A percentile compares a stretch with the other conserved stretches of the same genome.
These are phyloP conservation scores for Colletotrichum cereale DNA, from an alignment of 2,329 filamentous ascomycete species.

Conservation along the genomic window DNA sequence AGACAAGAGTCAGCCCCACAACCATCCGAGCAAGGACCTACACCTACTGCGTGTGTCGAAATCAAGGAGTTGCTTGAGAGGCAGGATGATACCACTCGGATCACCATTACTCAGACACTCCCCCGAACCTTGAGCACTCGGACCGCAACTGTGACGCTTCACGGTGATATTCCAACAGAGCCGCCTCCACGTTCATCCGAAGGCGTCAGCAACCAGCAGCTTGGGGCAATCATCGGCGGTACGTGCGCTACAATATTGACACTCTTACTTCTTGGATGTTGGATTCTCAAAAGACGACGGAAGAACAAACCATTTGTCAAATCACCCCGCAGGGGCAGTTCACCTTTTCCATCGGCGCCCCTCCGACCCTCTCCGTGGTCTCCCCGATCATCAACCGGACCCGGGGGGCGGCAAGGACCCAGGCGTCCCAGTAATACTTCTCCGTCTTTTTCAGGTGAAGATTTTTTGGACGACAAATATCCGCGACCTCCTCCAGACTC, in stretches of 20 bases:
- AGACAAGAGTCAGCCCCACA: background rate
- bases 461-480: background rate
- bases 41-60: background rate
- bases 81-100: background rate
- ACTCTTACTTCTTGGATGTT: slow-evolving; percentile 3
- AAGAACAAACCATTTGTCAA: background rate
- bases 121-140: slow-evolving; percentile 9
- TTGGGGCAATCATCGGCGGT: background rate
- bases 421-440: background rate
- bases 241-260: background rate
- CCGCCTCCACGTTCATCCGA: slow-evolving; percentile 1
- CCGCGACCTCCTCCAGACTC: background rate
- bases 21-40: background rate
- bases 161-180: slow-evolving; percentile 4
- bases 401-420: background rate
- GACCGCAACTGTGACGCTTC: slow-evolving; percentile 7
- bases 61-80: background rate
- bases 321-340: background rate
- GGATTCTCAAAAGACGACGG: slow-evolving; percentile 4
- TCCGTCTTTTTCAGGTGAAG: background rate
- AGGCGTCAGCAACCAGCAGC: slow-evolving; percentile 5
- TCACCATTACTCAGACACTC: slow-evolving; percentile 5
- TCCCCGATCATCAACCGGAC: slow-evolving; percentile 1
- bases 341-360: background rate
- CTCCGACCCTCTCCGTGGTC: background rate